phyloP scores from a whole-genome alignment of 169 alveolate species.

The Cyclospora cayetanensis region DNA sequence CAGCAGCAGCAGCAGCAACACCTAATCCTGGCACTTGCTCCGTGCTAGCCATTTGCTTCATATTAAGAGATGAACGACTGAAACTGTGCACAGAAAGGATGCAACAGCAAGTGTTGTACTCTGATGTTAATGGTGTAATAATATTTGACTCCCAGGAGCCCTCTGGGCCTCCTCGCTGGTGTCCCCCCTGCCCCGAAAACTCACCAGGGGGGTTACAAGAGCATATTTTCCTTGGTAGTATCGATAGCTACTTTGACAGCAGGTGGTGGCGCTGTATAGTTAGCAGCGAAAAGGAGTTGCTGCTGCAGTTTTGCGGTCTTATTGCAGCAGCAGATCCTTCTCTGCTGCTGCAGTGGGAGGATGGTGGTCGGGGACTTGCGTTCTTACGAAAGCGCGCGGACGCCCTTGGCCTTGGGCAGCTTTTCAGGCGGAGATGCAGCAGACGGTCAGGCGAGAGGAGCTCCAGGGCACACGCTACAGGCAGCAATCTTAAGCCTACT shows the following conservation, averaged over 20 bases:
- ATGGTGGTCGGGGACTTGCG: slow-evolving; percentile 46
- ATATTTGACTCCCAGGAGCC: slow-evolving; percentile 17
- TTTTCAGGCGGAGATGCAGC: slow-evolving; percentile 42
- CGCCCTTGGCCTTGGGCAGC: slow-evolving; percentile 61
- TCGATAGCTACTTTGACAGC: slow-evolving; percentile 15
- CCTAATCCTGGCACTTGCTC: slow-evolving; percentile 63
- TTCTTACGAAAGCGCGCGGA: slow-evolving; percentile 57
- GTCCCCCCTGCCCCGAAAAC: not conserved
- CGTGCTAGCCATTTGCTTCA: slow-evolving; percentile 66
- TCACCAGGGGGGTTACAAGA: not conserved
- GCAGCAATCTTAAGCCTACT: too few species aligned
- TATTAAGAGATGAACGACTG: slow-evolving; percentile 69
- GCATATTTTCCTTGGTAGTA: not conserved
- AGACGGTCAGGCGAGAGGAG: slow-evolving; percentile 18
- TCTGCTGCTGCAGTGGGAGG: slow-evolving; percentile 66
- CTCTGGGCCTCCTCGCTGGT: not conserved
- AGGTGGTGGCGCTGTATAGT: slow-evolving; percentile 62
- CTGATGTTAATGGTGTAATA: slow-evolving; percentile 41
- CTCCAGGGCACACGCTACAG: too few species aligned
- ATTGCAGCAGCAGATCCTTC: slow-evolving; percentile 61
- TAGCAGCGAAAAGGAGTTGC: slow-evolving; percentile 50
- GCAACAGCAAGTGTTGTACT: slow-evolving; percentile 32
- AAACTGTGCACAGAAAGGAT: not conserved
- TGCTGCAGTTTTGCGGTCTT: slow-evolving; percentile 25
- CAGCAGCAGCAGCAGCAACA: slow-evolving; percentile 62